These are phyloP conservation scores for Nepenthes alata DNA, from an alignment of 179 eudicot species.

Conservation along the genomic window DNA sequence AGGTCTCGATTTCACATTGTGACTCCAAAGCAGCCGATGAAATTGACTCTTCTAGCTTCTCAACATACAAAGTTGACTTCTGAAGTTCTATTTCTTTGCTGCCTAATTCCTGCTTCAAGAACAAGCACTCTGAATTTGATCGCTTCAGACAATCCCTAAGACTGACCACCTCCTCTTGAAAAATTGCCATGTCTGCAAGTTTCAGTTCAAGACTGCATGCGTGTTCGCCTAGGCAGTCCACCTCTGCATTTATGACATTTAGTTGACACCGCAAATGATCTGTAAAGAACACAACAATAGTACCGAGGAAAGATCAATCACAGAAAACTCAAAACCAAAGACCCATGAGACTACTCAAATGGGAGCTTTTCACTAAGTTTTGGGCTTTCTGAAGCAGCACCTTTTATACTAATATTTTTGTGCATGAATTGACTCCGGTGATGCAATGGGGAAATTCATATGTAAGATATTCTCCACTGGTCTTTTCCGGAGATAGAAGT, in stretches of 20 bases:
- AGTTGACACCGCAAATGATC: constrained; percentile 70
- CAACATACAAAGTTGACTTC: constrained; percentile 27
- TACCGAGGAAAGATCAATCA: background rate
- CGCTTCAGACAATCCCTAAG: constrained; percentile 39
- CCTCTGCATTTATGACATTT: constrained; percentile 33
- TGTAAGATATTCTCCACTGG: too few species aligned
- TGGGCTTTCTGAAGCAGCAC: too few species aligned
- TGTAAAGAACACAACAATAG: constrained; percentile 22
- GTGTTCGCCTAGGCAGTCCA: constrained; percentile 31
- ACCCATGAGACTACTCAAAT: too few species aligned
- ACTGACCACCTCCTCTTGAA: constrained; percentile 33
- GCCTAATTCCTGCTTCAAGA: constrained; percentile 34
- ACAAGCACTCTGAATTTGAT: constrained; percentile 33
- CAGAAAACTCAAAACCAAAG: background rate
- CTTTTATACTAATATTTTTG: too few species aligned
- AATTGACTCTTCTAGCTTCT: constrained; percentile 49
- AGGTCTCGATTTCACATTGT: constrained; percentile 81
- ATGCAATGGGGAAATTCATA: too few species aligned
- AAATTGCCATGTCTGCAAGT: constrained; percentile 22
- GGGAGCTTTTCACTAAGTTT: too few species aligned
- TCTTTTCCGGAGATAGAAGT: too few species aligned
- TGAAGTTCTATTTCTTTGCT: constrained; percentile 39
- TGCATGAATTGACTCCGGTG: too few species aligned
- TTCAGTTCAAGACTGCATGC: constrained; percentile 28
- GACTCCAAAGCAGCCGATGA: constrained; percentile 50